Conservation (phyloP, 495 filamentous ascomycete species). For the Podospora conica region DNA sequence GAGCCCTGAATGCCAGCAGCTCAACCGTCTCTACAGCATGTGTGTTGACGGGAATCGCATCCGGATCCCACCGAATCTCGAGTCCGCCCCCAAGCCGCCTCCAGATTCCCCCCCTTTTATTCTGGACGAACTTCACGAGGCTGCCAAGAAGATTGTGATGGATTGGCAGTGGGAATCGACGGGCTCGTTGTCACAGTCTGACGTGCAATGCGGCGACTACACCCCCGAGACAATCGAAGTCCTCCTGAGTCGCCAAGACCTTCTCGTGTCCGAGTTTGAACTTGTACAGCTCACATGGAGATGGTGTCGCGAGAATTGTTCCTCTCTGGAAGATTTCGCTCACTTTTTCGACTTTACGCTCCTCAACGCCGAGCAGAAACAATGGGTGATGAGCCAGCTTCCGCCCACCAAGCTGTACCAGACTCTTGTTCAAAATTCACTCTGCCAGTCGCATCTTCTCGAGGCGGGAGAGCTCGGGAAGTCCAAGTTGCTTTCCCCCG, state of each 20-base stretch:
- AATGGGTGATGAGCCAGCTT: slow-evolving; percentile 36
- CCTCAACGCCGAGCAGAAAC: slow-evolving; percentile 36
- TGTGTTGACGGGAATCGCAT: slow-evolving; percentile 49
- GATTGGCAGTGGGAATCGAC: neutral
- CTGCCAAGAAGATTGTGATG: slow-evolving; percentile 14
- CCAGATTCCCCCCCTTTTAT: slow-evolving; percentile 33
- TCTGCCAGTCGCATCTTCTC: slow-evolving; percentile 37
- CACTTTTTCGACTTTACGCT: slow-evolving; percentile 40
- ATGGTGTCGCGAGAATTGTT: slow-evolving; percentile 37
- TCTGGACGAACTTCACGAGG: slow-evolving; percentile 41
- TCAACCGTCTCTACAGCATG: slow-evolving; percentile 48
- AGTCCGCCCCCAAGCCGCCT: slow-evolving; percentile 32
- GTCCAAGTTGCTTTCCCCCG: slow-evolving; percentile 34
- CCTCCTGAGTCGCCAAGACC: slow-evolving; percentile 34
- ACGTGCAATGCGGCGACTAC: slow-evolving; percentile 18
- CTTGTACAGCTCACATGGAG: slow-evolving; percentile 35
- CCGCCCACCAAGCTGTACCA: slow-evolving; percentile 24
- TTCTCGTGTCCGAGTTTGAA: slow-evolving; percentile 44
- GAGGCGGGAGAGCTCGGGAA: slow-evolving; percentile 24
- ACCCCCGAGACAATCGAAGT: slow-evolving; percentile 34
- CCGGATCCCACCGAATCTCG: slow-evolving; percentile 36
- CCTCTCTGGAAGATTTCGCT: slow-evolving; percentile 28
- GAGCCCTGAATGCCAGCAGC: slow-evolving; percentile 43
- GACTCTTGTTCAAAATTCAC: slow-evolving; percentile 35
- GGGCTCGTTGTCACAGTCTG: neutral